phyloP scores from a whole-genome alignment of 106 monocot species.

The Platanthera zijinensis region DNA sequence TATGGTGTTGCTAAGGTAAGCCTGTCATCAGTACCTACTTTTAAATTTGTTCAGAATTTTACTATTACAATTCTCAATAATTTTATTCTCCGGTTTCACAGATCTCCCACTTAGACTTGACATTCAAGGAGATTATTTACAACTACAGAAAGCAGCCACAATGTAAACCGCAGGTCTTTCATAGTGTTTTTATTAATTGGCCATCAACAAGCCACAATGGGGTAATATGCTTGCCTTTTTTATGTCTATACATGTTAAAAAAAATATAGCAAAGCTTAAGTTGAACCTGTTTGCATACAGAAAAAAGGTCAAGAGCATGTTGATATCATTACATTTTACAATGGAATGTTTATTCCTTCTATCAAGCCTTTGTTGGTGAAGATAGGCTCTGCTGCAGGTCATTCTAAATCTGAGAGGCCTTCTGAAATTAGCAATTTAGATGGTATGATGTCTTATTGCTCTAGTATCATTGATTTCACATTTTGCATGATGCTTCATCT shows the following conservation, averaged over 20 bases:
- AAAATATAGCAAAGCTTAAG: neutral
- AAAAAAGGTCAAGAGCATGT: slow-evolving; percentile 81
- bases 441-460: slow-evolving; percentile 26
- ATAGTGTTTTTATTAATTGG: slow-evolving; percentile 83
- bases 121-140: slow-evolving; percentile 96
- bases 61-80: neutral
- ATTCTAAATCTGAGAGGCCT: slow-evolving; percentile 24
- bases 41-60: neutral
- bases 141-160: slow-evolving; percentile 87
- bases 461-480: neutral
- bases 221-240: slow-evolving; percentile 34
- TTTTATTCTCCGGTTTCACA: slow-evolving; percentile 13
- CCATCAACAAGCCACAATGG: slow-evolving; percentile 46
- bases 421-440: slow-evolving; percentile 40
- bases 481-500: neutral
- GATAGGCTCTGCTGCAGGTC: slow-evolving; percentile 34
- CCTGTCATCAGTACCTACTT: neutral
- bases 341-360: slow-evolving; percentile 83
- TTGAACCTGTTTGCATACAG: slow-evolving; percentile 31
- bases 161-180: slow-evolving; percentile 92
- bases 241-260: neutral
- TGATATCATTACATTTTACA: slow-evolving; percentile 95
- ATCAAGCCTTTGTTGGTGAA: slow-evolving; percentile 90
- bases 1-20: slow-evolving; percentile 90
- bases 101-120: slow-evolving; percentile 70